These are phyloP conservation scores for Fusarium succisae DNA, from an alignment of 2,329 filamentous ascomycete genomes.

Conservation along the genomic window DNA sequence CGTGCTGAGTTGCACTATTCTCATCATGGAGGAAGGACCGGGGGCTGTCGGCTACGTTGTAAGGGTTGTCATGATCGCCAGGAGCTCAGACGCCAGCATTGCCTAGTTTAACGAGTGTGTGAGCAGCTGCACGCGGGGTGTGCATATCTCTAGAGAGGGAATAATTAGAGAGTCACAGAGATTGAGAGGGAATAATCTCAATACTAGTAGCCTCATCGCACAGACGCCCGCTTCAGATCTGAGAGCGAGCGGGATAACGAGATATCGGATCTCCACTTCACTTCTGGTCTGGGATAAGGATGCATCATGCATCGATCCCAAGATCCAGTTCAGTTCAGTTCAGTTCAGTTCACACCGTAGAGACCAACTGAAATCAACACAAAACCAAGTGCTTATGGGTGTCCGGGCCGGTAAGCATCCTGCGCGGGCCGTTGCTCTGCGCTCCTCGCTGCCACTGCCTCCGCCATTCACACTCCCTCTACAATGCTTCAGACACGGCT, in stretches of 20 bases:
- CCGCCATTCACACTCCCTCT: not conserved
- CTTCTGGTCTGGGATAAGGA: not conserved
- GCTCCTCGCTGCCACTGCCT: not conserved
- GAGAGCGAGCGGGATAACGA: not conserved
- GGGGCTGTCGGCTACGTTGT: not conserved
- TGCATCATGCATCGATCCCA: not conserved
- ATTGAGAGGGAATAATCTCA: not conserved
- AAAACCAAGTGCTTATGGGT: conserved; percentile 1
- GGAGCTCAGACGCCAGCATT: not conserved
- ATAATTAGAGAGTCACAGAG: not conserved
- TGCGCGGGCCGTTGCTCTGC: conserved; percentile 14
- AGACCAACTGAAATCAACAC: not conserved
- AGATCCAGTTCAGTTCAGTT: not conserved
- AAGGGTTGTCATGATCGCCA: conserved; percentile 14
- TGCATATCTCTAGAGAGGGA: not conserved
- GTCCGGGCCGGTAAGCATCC: not conserved
- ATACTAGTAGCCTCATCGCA: not conserved
- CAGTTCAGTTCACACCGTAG: not conserved
- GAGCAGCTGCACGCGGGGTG: not conserved
- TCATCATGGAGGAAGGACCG: conserved; percentile 2
- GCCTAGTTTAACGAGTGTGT: not conserved
- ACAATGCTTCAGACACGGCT: not conserved
- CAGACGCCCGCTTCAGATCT: not conserved
- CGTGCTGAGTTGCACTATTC: conserved; percentile 1
- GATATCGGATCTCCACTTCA: not conserved